Conservation (phyloP, 495 filamentous ascomycete genomes). For the Penicillium angulare region DNA sequence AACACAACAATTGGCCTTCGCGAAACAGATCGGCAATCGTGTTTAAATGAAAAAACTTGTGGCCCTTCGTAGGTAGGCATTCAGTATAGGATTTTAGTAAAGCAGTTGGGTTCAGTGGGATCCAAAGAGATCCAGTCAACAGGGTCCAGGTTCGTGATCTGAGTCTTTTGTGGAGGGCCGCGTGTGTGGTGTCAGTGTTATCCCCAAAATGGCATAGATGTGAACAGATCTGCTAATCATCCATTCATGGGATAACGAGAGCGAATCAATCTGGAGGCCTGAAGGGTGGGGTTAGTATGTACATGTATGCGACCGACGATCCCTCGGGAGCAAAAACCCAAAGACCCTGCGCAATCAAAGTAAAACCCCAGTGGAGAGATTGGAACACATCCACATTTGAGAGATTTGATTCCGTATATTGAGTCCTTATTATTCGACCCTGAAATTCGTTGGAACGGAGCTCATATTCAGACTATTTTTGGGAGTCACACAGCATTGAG, state of each 20-base stretch:
- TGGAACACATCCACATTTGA: not conserved
- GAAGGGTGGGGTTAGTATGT: conserved; percentile 18
- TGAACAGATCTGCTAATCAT: conserved; percentile 6
- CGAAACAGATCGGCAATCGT: conserved; percentile 56
- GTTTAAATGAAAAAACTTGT: too few species aligned
- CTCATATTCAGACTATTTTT: not conserved
- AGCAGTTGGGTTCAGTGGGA: too few species aligned
- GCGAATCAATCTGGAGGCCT: conserved; percentile 14
- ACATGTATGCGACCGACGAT: conserved; percentile 10
- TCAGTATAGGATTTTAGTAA: conserved; percentile 17
- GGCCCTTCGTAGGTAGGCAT: too few species aligned
- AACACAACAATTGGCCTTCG: too few species aligned
- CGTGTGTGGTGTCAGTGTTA: conserved; percentile 14
- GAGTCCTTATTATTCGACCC: not conserved
- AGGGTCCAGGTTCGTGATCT: not conserved
- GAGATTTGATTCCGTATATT: not conserved
- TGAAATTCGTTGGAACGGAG: not conserved
- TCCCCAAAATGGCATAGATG: not conserved
- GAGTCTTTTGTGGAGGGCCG: not conserved
- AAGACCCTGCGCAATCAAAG: conserved; percentile 7
- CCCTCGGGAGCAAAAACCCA: conserved; percentile 5
- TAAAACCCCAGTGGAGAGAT: conserved; percentile 4
- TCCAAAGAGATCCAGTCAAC: too few species aligned
- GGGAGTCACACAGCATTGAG: not conserved
- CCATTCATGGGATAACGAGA: conserved; percentile 2